Conservation (phyloP, 805 yeast genomes). For the Scheffersomyces amazonensis region DNA sequence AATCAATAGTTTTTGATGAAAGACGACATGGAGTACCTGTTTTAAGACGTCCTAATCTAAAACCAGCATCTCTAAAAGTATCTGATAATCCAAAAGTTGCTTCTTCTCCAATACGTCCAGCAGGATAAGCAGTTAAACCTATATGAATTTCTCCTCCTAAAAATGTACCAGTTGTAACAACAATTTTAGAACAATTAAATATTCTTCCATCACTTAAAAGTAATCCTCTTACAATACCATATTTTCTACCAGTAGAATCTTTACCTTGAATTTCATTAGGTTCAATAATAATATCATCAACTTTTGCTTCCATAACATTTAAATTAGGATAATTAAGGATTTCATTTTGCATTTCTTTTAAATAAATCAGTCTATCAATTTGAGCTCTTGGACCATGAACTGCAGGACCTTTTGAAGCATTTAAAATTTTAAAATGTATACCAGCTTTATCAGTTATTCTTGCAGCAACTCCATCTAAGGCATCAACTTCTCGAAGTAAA, state of each 20-base stretch:
- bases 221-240: slow-evolving; percentile 63
- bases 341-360: slow-evolving; percentile 72
- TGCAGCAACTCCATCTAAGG: slow-evolving; percentile 89
- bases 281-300: slow-evolving; percentile 77
- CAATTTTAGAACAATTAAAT: slow-evolving; percentile 62
- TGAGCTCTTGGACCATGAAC: slow-evolving; percentile 99
- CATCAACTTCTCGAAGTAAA: slow-evolving; percentile 87
- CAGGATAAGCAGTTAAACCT: slow-evolving; percentile 75
- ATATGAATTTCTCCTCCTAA: slow-evolving; percentile 92
- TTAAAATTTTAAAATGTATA: slow-evolving; percentile 82
- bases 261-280: slow-evolving; percentile 13
- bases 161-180: slow-evolving; percentile 94
- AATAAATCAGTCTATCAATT: slow-evolving; percentile 81
- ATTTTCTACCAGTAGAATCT: slow-evolving; percentile 35
- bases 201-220: slow-evolving; percentile 66
- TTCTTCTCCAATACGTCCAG: slow-evolving; percentile 91
- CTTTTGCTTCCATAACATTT: slow-evolving; percentile 66
- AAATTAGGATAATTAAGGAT: slow-evolving; percentile 56
- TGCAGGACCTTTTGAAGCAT: slow-evolving; percentile 88
- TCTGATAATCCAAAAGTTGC: slow-evolving; percentile 87
- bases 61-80: slow-evolving; percentile 75
- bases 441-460: slow-evolving; percentile 90
- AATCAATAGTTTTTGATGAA: slow-evolving; percentile 69
- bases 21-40: slow-evolving; percentile 98
- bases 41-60: slow-evolving; percentile 81